Evolutionary conservation across 768 basidiomycete species (phyloP).

Genomic region (Calocera cornea): DNA sequence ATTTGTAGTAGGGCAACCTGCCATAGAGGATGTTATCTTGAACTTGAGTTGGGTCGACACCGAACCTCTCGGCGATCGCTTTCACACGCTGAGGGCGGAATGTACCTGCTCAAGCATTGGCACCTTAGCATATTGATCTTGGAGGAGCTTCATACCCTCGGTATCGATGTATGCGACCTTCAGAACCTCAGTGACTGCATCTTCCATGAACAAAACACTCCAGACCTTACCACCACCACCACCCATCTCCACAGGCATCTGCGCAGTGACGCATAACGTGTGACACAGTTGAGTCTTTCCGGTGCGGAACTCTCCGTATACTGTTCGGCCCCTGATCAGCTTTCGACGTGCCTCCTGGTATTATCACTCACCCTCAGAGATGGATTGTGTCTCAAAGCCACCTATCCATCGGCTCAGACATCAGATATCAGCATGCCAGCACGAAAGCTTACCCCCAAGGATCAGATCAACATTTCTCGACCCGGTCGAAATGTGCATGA

Average conservation of each 20-base stretch:
- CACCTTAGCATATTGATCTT: slow-evolving; percentile 16
- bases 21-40: slow-evolving; percentile 89
- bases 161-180: slow-evolving; percentile 89
- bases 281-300: slow-evolving; percentile 94
- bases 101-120: slow-evolving; percentile 41
- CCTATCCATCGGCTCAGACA: slow-evolving; percentile 59
- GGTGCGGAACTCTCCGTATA: slow-evolving; percentile 92
- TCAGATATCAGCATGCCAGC: not conserved
- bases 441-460: slow-evolving; percentile 52
- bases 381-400: slow-evolving; percentile 82
- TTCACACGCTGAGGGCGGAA: slow-evolving; percentile 89
- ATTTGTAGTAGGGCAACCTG: slow-evolving; percentile 16
- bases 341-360: too few species aligned
- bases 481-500: slow-evolving; percentile 77
- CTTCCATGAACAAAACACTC: not conserved
- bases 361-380: slow-evolving; percentile 92
- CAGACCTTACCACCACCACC: slow-evolving; percentile 87
- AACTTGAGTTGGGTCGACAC: slow-evolving; percentile 57
- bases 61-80: slow-evolving; percentile 83
- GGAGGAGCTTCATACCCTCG: slow-evolving; percentile 39
- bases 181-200: not conserved
- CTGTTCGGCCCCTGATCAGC: too few species aligned
- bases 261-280: slow-evolving; percentile 82
- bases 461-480: slow-evolving; percentile 84
- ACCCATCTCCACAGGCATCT: slow-evolving; percentile 78